A percentile compares a stretch with the other conserved stretches of the same genome.
These are phyloP conservation scores for Quercus mongolica DNA, from an alignment of 306 rosid genomes.

Conservation along the genomic window DNA sequence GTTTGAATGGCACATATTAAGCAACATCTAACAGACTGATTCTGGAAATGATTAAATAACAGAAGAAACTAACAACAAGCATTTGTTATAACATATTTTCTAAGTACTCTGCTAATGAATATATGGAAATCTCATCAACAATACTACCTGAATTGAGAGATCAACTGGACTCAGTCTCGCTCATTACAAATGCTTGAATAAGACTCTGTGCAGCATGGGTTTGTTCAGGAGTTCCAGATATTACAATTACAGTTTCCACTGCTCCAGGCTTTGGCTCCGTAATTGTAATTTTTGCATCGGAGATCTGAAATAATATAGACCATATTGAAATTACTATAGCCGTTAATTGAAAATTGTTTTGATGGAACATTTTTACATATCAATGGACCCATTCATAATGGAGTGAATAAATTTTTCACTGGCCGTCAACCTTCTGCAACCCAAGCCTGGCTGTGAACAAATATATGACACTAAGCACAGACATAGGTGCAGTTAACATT, in stretches of 20 bases:
- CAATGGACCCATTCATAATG: too few species aligned
- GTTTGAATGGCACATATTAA: constrained; percentile 17
- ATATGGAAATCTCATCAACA: constrained; percentile 16
- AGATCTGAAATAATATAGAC: constrained; percentile 56
- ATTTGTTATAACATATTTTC: neutral
- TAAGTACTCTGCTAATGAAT: neutral
- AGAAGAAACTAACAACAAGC: constrained; percentile 16
- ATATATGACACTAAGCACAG: too few species aligned
- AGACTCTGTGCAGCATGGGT: constrained; percentile 98
- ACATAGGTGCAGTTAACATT: neutral
- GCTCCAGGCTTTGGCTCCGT: constrained; percentile 90
- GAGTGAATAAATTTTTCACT: too few species aligned
- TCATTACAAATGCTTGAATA: constrained; percentile 95
- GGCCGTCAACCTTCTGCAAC: too few species aligned
- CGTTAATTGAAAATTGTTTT: neutral
- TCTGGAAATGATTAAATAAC: constrained; percentile 13
- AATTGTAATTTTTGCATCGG: constrained; percentile 84
- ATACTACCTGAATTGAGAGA: constrained; percentile 38
- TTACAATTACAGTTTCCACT: constrained; percentile 75
- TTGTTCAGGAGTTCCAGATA: constrained; percentile 96
- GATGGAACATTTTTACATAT: neutral
- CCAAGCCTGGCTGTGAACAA: too few species aligned
- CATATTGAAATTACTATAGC: constrained; percentile 23
- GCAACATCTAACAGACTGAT: constrained; percentile 24
- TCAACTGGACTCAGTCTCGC: constrained; percentile 76